These are phyloP conservation scores for Schizosaccharomyces japonicus DNA, from an alignment of 805 yeast species.

Conservation along the genomic window DNA sequence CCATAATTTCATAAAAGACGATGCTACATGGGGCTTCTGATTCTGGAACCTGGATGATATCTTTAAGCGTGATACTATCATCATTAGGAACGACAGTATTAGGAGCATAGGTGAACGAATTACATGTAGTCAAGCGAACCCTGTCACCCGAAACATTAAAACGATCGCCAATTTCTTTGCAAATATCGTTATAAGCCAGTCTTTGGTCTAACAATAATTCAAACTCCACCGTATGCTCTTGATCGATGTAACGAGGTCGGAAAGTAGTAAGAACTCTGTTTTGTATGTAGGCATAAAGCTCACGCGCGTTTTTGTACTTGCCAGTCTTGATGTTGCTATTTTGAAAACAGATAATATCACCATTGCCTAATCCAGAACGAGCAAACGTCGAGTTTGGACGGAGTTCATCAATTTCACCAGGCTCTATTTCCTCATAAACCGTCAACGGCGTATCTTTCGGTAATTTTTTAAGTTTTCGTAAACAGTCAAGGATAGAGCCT, in stretches of 20 bases:
- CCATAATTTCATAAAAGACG: conserved; percentile 56
- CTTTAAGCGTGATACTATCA: conserved; percentile 1
- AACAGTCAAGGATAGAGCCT: conserved; percentile 14
- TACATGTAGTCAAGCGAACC: conserved; percentile 42
- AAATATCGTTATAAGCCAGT: conserved; percentile 34
- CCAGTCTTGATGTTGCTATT: conserved; percentile 8
- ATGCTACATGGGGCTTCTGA: background rate
- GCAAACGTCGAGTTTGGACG: conserved; percentile 13
- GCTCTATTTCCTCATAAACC: conserved; percentile 17
- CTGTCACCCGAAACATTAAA: conserved; percentile 33
- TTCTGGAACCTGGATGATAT: background rate
- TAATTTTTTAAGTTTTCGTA: conserved; percentile 14
- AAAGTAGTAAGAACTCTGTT: conserved; percentile 15
- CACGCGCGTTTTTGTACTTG: conserved; percentile 9
- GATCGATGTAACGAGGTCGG: conserved; percentile 9
- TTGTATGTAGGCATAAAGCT: conserved; percentile 16
- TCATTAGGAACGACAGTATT: background rate
- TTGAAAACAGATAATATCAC: conserved; percentile 19
- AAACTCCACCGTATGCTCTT: conserved; percentile 9
- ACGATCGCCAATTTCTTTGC: conserved; percentile 32
- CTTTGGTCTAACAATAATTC: conserved; percentile 43
- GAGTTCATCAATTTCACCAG: conserved; percentile 16
- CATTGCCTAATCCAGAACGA: conserved; percentile 15
- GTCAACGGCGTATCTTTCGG: conserved; percentile 12
- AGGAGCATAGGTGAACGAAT: conserved; percentile 8